Conservation (phyloP, 1,284 basidiomycete species). For the Ceratobasidium sp. region DNA sequence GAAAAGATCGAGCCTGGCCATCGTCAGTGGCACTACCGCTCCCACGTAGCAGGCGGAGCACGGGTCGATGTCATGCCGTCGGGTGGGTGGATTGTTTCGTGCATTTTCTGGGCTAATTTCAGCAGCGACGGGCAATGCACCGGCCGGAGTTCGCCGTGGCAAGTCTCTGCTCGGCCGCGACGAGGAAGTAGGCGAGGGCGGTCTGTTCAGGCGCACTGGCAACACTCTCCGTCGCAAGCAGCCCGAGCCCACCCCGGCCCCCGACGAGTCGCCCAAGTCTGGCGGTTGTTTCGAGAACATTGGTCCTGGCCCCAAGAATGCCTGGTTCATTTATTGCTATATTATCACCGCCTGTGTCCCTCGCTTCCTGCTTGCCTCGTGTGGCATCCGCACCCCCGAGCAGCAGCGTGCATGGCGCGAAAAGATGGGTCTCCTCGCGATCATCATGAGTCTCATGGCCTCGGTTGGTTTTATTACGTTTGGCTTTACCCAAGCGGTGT, state of each 20-base stretch:
- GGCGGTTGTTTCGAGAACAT: slow-evolving; percentile 69
- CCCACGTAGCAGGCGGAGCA: slow-evolving; percentile 73
- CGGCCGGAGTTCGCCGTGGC: slow-evolving; percentile 78
- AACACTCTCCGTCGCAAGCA: slow-evolving; percentile 73
- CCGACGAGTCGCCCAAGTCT: slow-evolving; percentile 54
- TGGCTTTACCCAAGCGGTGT: slow-evolving; percentile 96
- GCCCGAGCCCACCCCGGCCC: slow-evolving; percentile 49
- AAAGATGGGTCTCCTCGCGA: slow-evolving; percentile 91
- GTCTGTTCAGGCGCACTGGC: slow-evolving; percentile 81
- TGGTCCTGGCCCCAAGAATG: slow-evolving; percentile 85
- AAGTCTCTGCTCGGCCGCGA: slow-evolving; percentile 87
- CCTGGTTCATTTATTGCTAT: slow-evolving; percentile 97
- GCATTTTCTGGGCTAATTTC: slow-evolving; percentile 24
- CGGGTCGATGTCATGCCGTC: slow-evolving; percentile 77
- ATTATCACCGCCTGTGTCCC: slow-evolving; percentile 87
- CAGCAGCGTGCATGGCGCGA: slow-evolving; percentile 97
- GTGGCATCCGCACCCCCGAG: slow-evolving; percentile 88
- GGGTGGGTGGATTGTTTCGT: slow-evolving; percentile 59
- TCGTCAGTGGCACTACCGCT: slow-evolving; percentile 94
- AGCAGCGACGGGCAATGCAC: slow-evolving; percentile 82
- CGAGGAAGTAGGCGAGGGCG: slow-evolving; percentile 79
- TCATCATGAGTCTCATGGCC: slow-evolving; percentile 86
- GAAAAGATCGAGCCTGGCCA: slow-evolving; percentile 97
- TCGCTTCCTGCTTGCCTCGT: slow-evolving; percentile 67
- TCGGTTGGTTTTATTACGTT: slow-evolving; percentile 98